Percentiles rank a stretch among this genome's conserved stretches.
These are phyloP conservation scores for Tephrocybe sp. DNA, from an alignment of 768 basidiomycete species.

Conservation along the genomic window DNA sequence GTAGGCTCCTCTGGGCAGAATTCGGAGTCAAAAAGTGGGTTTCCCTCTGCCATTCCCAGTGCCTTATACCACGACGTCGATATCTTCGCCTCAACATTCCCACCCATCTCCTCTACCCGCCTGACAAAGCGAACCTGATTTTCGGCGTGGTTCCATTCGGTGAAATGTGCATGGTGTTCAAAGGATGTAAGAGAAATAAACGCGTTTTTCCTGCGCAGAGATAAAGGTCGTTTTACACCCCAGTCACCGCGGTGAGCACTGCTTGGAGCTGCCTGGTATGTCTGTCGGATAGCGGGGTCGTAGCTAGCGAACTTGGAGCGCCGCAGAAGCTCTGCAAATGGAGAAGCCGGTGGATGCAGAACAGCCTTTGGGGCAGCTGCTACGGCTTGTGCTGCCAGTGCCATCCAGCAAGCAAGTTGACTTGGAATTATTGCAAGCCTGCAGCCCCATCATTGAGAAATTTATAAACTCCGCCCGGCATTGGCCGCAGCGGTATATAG, in stretches of 20 bases:
- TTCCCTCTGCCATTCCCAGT: slow-evolving; percentile 34
- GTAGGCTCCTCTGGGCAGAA: slow-evolving; percentile 32
- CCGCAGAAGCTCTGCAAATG: slow-evolving; percentile 75
- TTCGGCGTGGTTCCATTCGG: slow-evolving; percentile 74
- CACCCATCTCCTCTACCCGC: slow-evolving; percentile 63
- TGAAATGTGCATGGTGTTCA: slow-evolving; percentile 74
- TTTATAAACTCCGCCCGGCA: slow-evolving; percentile 24
- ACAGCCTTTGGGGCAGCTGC: not conserved
- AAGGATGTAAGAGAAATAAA: slow-evolving; percentile 66
- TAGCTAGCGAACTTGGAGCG: slow-evolving; percentile 81
- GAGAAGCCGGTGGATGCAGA: slow-evolving; percentile 48
- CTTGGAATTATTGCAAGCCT: no score
- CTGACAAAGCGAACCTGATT: slow-evolving; percentile 65
- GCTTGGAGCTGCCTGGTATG: slow-evolving; percentile 70
- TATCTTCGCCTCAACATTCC: slow-evolving; percentile 29
- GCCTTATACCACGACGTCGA: slow-evolving; percentile 36
- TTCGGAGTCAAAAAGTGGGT: slow-evolving; percentile 48
- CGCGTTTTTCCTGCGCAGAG: slow-evolving; percentile 61
- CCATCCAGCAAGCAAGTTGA: slow-evolving; percentile 16
- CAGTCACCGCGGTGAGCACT: slow-evolving; percentile 78
- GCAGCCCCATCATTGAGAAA: slow-evolving; percentile 2
- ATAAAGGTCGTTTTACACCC: slow-evolving; percentile 83
- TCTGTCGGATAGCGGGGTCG: slow-evolving; percentile 75
- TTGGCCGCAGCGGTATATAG: slow-evolving; percentile 31
- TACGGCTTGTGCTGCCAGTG: slow-evolving; percentile 21